phyloP scores from a whole-genome alignment of 1,284 basidiomycete species.

The Schizopora paradoxa region DNA sequence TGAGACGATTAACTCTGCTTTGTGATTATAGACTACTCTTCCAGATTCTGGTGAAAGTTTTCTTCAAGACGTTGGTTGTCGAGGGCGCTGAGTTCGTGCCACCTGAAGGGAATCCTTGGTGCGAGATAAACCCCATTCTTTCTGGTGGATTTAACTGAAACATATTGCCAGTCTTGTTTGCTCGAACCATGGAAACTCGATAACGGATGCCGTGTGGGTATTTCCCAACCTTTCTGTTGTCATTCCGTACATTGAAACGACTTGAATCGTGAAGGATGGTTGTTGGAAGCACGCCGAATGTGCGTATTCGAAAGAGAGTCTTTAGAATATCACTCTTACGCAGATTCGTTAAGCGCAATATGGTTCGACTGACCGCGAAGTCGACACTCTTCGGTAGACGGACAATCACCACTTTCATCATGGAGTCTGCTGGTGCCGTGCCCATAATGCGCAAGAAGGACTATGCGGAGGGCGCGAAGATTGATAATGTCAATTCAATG shows the following conservation, averaged over 20 bases:
- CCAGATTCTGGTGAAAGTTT: conserved; percentile 77
- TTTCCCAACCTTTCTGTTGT: neutral
- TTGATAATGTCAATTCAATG: conserved; percentile 69
- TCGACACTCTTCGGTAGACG: conserved; percentile 75
- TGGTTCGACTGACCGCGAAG: conserved; percentile 80
- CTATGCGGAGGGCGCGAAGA: conserved; percentile 40
- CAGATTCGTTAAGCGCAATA: conserved; percentile 45
- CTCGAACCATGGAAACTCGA: conserved; percentile 78
- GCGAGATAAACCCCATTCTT: conserved; percentile 20
- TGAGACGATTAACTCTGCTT: too few species aligned
- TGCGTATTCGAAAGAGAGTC: too few species aligned
- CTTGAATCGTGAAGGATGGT: conserved; percentile 47
- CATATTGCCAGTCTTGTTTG: conserved; percentile 52
- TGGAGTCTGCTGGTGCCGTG: conserved; percentile 79
- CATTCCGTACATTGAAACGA: conserved; percentile 5
- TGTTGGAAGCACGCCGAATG: conserved; percentile 63
- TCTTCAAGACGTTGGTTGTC: conserved; percentile 84
- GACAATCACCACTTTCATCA: conserved; percentile 84
- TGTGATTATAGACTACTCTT: conserved; percentile 55
- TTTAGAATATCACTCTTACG: neutral
- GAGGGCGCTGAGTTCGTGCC: conserved; percentile 72
- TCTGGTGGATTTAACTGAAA: conserved; percentile 26
- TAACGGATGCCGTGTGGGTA: conserved; percentile 78
- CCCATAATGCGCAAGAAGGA: conserved; percentile 77
- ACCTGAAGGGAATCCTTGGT: conserved; percentile 69